Evolutionary conservation across 495 filamentous ascomycete species (phyloP).

Genomic region (Astrothelium macrocarpum): DNA sequence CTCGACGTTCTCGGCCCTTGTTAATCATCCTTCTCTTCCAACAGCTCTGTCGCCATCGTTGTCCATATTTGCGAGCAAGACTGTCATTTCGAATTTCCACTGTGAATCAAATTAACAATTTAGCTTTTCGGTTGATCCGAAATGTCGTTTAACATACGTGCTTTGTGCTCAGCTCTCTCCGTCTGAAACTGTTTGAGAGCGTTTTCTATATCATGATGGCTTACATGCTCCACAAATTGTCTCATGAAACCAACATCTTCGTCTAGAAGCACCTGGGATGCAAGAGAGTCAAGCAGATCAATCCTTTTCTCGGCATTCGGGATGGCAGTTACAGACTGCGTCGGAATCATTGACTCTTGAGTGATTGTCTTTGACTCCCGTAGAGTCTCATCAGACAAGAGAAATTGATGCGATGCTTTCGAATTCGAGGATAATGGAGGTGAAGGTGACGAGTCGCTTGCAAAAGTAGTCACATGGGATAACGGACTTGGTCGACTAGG

Average conservation of each 20-base stretch:
- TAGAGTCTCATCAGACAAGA: neutral
- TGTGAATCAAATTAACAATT: neutral
- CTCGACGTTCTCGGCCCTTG: conserved; percentile 13
- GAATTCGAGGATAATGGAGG: neutral
- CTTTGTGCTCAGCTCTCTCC: conserved; percentile 11
- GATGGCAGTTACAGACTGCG: neutral
- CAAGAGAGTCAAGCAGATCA: conserved; percentile 8
- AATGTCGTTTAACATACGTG: too few relatives aligned
- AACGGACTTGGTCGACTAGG: neutral
- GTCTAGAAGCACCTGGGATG: conserved; percentile 14
- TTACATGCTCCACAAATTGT: conserved; percentile 20
- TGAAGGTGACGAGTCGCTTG: neutral
- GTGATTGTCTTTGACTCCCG: neutral
- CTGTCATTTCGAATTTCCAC: neutral
- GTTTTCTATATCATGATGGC: conserved; percentile 9
- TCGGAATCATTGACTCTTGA: neutral
- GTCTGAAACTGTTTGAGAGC: conserved; percentile 7
- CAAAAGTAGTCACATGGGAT: neutral
- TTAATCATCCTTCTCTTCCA: conserved; percentile 13
- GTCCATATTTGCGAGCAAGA: conserved; percentile 13
- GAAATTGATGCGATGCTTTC: neutral
- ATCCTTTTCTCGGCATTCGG: neutral
- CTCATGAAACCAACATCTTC: conserved; percentile 15
- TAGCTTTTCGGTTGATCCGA: too few relatives aligned
- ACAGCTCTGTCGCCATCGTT: conserved; percentile 17